A percentile compares a stretch with the other conserved stretches of the same genome.
phyloP scores from a whole-genome alignment of 768 basidiomycete genomes.

The Coprinellus aureogranulatus region DNA sequence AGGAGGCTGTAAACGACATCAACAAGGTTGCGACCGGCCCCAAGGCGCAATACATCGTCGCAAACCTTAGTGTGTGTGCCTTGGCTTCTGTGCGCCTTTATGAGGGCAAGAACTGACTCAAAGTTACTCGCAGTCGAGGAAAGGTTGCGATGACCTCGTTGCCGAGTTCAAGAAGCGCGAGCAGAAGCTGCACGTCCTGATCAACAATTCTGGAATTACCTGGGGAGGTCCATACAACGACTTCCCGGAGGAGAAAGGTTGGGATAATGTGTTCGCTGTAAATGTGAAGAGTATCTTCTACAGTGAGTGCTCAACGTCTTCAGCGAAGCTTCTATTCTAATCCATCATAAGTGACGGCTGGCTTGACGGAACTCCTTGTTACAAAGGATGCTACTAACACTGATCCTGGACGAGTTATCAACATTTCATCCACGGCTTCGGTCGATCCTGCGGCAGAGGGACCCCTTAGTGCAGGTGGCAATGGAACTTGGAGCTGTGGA shows the following conservation, averaged over 20 bases:
- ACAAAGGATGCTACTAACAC: constrained; percentile 58
- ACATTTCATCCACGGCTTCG: constrained; percentile 73
- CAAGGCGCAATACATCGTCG: constrained; percentile 69
- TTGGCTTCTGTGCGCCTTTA: background rate
- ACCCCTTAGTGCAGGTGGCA: constrained; percentile 49
- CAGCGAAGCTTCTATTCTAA: background rate
- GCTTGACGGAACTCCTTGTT: constrained; percentile 59
- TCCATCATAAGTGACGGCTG: constrained; percentile 52
- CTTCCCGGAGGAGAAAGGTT: constrained; percentile 79
- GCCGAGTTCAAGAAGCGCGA: constrained; percentile 67
- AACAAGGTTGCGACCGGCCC: constrained; percentile 56
- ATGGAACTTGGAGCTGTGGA: constrained; percentile 78
- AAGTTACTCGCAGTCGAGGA: constrained; percentile 55
- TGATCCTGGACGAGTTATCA: constrained; percentile 77
- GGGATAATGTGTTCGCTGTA: constrained; percentile 79
- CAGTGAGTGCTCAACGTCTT: constrained; percentile 35
- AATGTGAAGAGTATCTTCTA: constrained; percentile 88
- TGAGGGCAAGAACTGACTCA: background rate
- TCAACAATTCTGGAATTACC: constrained; percentile 80
- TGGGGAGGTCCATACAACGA: constrained; percentile 73
- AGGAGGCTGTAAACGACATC: constrained; percentile 62
- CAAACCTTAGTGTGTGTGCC: constrained; percentile 64
- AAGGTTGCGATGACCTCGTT: constrained; percentile 74
- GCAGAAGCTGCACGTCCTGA: constrained; percentile 72
- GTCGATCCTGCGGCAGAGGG: constrained; percentile 52